Conservation (phyloP, 331 rosid species). For the Phaseolus coccineus region DNA sequence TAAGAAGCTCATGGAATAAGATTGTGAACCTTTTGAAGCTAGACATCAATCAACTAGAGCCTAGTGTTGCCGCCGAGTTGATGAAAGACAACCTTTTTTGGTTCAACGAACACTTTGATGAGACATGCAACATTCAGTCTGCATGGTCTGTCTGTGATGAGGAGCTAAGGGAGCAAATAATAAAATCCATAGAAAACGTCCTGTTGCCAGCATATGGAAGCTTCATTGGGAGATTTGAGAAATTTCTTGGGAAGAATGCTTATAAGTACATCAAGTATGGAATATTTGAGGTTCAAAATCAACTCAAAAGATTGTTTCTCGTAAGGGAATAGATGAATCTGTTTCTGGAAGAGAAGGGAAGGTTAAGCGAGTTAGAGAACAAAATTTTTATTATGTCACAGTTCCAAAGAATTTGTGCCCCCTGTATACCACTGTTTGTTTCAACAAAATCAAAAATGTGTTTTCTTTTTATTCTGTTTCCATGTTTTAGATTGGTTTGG, state of each 20-base stretch:
- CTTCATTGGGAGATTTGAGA: background rate
- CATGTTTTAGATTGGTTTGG: too few species aligned
- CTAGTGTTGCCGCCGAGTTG: background rate
- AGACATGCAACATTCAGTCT: background rate
- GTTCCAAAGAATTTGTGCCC: too few species aligned
- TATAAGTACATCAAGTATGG: background rate
- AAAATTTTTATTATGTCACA: too few species aligned
- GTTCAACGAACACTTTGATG: background rate
- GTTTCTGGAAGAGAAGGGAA: too few species aligned
- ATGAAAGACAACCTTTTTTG: background rate
- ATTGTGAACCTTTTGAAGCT: conserved; percentile 54
- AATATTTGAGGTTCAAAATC: background rate
- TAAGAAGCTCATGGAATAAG: conserved; percentile 65
- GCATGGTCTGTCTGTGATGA: background rate
- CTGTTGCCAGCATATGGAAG: conserved; percentile 25
- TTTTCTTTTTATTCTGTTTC: too few species aligned
- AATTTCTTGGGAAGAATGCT: background rate
- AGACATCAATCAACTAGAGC: conserved; percentile 5
- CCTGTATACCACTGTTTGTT: too few species aligned
- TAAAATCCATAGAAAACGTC: background rate
- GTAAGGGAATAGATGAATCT: background rate
- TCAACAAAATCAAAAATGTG: too few species aligned
- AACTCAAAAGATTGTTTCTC: background rate
- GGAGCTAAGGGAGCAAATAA: background rate
- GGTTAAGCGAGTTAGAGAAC: too few species aligned